Evolutionary conservation across 2,329 filamentous ascomycete species (phyloP).

Genomic region (Tetracladium maxilliforme): DNA sequence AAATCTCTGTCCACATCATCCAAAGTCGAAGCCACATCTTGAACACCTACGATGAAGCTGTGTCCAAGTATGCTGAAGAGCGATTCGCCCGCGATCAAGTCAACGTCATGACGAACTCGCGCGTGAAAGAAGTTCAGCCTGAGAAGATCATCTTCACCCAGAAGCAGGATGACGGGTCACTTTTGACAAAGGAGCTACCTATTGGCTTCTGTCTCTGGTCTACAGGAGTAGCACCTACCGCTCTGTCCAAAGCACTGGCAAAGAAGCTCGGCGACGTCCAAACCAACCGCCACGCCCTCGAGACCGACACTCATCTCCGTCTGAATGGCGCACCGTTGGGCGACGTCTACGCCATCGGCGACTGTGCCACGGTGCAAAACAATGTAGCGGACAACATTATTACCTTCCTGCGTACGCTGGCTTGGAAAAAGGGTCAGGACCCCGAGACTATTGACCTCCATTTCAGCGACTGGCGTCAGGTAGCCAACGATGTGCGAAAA

Average conservation of each 20-base stretch:
- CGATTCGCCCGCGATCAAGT: slow-evolving; percentile 85
- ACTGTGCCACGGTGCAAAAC: slow-evolving; percentile 94
- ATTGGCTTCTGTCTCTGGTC: slow-evolving; percentile 98
- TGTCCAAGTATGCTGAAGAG: slow-evolving; percentile 84
- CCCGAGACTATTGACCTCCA: slow-evolving; percentile 76
- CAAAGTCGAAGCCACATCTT: slow-evolving; percentile 90
- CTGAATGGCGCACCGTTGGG: slow-evolving; percentile 79
- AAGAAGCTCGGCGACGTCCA: slow-evolving; percentile 63
- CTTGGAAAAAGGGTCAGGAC: slow-evolving; percentile 84
- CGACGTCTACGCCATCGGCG: slow-evolving; percentile 91
- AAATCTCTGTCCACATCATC: slow-evolving; percentile 95
- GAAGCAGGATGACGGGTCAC: slow-evolving; percentile 54
- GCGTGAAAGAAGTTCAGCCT: slow-evolving; percentile 73
- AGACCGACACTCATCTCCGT: slow-evolving; percentile 87
- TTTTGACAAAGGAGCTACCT: slow-evolving; percentile 82
- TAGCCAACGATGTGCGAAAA: slow-evolving; percentile 71
- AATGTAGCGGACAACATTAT: slow-evolving; percentile 88
- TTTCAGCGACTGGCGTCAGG: slow-evolving; percentile 76
- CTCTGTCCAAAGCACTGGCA: slow-evolving; percentile 64
- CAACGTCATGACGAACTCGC: slow-evolving; percentile 80
- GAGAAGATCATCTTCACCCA: slow-evolving; percentile 88
- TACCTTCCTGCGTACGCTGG: slow-evolving; percentile 74
- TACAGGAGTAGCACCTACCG: slow-evolving; percentile 79
- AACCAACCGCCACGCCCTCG: slow-evolving; percentile 79
- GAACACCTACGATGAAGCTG: slow-evolving; percentile 93